Base-by-base conservation (phyloP, 2,329 filamentous ascomycete species). In the Rutstroemia sp. region DNA sequence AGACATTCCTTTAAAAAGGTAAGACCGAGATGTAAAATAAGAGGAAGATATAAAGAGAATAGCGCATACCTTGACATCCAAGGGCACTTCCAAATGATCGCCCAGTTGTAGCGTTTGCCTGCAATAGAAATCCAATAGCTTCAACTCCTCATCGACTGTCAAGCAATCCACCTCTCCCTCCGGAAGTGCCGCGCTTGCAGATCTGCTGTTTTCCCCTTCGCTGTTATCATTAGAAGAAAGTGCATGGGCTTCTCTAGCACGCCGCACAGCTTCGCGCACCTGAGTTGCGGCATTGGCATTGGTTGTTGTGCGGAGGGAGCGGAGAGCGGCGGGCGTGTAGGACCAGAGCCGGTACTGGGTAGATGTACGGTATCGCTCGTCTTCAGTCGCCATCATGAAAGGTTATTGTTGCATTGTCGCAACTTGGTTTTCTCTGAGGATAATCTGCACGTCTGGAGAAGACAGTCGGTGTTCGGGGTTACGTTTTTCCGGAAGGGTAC, bases 301-400 rank as follows among this genome's bases (percentile, higher is more conserved):
- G 34, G 92, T 96, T 62, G 86, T 86, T 44, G 78, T 75, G 57
- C 94, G 88, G 23, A 92, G 79, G 2, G 84, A 78, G 49, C 80
- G 77, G 4, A 99, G 81, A 40, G 86, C 82, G 3, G 83, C 73
- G 2, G 85, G 82, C 0, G 90, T 89, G 73, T 92, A 97, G 10
- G 92, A 96, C 94, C 94, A 99, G 57, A 95, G 79, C 45, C 88
- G 83, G 70, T 84, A 97, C 72, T 99, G 94, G 48, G 89, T 92
- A 0, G 92, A 95, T 51, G 88, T 82, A 34, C 90, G 85, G 73
- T 97, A 99, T 55, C 92, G 79, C 63, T 89, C 88, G 73, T 99
- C 94, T 79, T 99, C 94, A 34, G 65, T 39, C 14, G 53, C 40
- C 53, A 56, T 51, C n/a, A 5, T 30, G 6, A 45, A n/a, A 17